phyloP scores from a whole-genome alignment of 2,329 filamentous ascomycete species.

The Clonostachys solani region DNA sequence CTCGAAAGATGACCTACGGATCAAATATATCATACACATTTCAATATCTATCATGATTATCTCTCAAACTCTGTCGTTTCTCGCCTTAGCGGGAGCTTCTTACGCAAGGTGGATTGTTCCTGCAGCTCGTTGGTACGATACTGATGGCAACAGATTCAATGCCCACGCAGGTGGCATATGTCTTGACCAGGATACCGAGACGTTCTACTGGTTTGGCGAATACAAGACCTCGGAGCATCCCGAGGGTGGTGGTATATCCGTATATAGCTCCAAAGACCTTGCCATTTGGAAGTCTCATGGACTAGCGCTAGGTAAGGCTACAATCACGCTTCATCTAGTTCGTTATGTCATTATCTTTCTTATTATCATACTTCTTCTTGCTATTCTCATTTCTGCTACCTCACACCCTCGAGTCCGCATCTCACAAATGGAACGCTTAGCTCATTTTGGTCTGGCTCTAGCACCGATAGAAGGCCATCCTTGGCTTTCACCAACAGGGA shows the following conservation, averaged over 20 bases:
- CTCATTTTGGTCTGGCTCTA: slow-evolving; percentile 4
- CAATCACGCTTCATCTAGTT: too few species aligned
- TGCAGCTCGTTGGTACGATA: slow-evolving; percentile 58
- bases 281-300: slow-evolving; percentile 56
- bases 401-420: not conserved
- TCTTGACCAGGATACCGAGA: slow-evolving; percentile 45
- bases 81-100: not conserved
- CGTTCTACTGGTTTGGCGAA: slow-evolving; percentile 59
- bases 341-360: not conserved
- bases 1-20: too few species aligned
- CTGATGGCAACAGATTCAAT: slow-evolving; percentile 54
- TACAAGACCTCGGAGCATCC: slow-evolving; percentile 53
- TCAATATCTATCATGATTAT: not conserved
- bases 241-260: slow-evolving; percentile 56
- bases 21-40: too few species aligned
- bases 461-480: slow-evolving; percentile 50
- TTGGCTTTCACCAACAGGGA: slow-evolving; percentile 46
- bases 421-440: not conserved
- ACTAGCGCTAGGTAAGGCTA: slow-evolving; percentile 42
- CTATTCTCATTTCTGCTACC: not conserved
- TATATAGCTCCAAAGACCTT: slow-evolving; percentile 57
- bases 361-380: too few species aligned
- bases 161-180: slow-evolving; percentile 56
- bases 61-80: not conserved
- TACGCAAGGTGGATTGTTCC: slow-evolving; percentile 50